Base-by-base conservation (phyloP, 176 grass and related monocot species). In the Puccinellia tenuiflora region DNA sequence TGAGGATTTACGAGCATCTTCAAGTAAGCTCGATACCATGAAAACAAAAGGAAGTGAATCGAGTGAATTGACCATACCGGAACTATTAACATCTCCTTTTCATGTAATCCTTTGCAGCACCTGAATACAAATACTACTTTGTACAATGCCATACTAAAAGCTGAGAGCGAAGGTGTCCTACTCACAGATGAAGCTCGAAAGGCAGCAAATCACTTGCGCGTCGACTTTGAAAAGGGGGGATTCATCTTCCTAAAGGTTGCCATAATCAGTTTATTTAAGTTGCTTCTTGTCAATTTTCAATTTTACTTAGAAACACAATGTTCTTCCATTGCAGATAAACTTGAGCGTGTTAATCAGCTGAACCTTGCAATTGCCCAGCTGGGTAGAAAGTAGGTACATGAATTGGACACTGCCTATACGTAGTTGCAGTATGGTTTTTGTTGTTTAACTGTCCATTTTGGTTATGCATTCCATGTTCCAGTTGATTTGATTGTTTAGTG, bases 201-300 rank as follows among this genome's bases (percentile, higher is more conserved):
- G 63, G 95, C 92, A 62, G 92, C 88, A 5, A 77, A 82, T 76
- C 66, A 87, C 18, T 87, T 98, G 78, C 88, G 83, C 20, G 80
- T 90, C 65, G 95, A 98, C 77, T 98, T 98, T 90, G 90, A 98
- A 69, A 95, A 15, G 95, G 95, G 62, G 95, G 92, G 52, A 95
- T 98, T 53, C 92, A 98, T 95, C 95, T 98, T 71, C 83, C 90
- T 79, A 35, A 80, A 81, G 92, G 95, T 98, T 82, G 5, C 63
- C 29, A 45, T 85, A 35, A 39, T 71, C 28, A 64, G 16, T 54
- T 79, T 77, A 40, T 68, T 78, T 75, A 72, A 22, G 13, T 69
- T 42, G 10, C 50, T 80, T 78, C 14, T 64, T 68, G 48, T 75
- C 25, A 68, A 18, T 51, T 73, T 82, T 42, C 50, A 83, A 22